Conservation (phyloP, 345 rosid species). For the Eucalyptus cloeziana region DNA sequence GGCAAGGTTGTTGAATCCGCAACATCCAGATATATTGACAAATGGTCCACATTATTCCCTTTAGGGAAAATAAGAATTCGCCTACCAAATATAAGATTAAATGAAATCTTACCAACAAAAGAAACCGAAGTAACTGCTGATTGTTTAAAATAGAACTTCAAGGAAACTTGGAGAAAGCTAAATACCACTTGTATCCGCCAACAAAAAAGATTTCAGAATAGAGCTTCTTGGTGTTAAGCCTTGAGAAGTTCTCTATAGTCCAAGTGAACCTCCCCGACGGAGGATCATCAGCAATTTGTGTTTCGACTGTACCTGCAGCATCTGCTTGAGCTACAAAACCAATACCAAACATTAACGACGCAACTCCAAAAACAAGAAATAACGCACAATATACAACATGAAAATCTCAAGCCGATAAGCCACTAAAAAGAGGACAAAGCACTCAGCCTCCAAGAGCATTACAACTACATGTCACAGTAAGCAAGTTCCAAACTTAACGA, state of each 20-base stretch:
- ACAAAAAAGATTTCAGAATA: constrained; percentile 37
- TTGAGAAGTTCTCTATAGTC: constrained; percentile 43
- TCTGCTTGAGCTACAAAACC: constrained; percentile 29
- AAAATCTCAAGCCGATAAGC: neutral
- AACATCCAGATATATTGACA: constrained; percentile 55
- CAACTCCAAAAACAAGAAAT: neutral
- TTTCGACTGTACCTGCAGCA: constrained; percentile 20
- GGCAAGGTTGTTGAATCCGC: constrained; percentile 36
- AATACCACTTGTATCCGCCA: constrained; percentile 47
- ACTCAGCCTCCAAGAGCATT: neutral
- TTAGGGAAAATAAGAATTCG: constrained; percentile 43
- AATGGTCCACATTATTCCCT: constrained; percentile 53
- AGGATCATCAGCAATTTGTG: constrained; percentile 40
- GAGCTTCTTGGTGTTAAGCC: constrained; percentile 39
- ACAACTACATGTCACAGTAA: neutral
- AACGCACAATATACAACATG: neutral
- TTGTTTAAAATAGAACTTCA: neutral
- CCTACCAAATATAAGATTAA: constrained; percentile 11
- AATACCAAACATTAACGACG: neutral
- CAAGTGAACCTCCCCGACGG: constrained; percentile 38
- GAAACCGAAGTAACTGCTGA: neutral
- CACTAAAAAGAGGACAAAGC: neutral
- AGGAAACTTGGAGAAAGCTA: neutral
- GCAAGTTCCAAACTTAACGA: neutral
- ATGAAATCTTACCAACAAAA: neutral